Conservation (phyloP, 768 basidiomycete genomes). For the Mycena rosella region DNA sequence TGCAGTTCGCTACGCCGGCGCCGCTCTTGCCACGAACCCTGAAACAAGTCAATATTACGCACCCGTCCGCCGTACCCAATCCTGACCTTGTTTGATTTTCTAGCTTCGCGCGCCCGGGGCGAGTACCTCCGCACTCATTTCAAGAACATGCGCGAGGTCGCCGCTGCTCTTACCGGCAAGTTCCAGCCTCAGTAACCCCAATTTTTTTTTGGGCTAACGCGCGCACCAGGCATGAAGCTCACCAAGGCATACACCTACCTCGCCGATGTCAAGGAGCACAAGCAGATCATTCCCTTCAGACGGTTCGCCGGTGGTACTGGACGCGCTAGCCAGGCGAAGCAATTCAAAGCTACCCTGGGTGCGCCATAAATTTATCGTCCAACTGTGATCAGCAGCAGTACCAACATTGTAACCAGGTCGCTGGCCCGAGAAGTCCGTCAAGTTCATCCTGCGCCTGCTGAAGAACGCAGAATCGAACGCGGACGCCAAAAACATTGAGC, state of each 20-base stretch:
- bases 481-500: conserved; percentile 94
- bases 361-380: conserved; percentile 42
- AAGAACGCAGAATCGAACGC: conserved; percentile 99
- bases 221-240: conserved; percentile 82
- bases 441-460: conserved; percentile 92
- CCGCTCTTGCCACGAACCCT: conserved; percentile 88
- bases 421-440: conserved; percentile 99
- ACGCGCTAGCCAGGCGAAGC: conserved; percentile 93
- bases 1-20: conserved; percentile 94
- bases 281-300: conserved; percentile 96
- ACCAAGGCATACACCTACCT: conserved; percentile 97
- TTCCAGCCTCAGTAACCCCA: conserved; percentile 20
- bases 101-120: conserved; percentile 92
- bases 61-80: neutral
- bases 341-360: conserved; percentile 98
- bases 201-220: neutral
- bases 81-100: conserved; percentile 40
- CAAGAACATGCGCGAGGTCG: conserved; percentile 99
- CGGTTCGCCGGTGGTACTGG: conserved; percentile 96
- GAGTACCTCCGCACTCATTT: conserved; percentile 99
- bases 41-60: conserved; percentile 84
- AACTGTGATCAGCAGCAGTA: neutral
- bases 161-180: conserved; percentile 91
- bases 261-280: conserved; percentile 94
- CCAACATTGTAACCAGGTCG: conserved; percentile 74